Conservation (phyloP, 1,284 basidiomycete genomes). For the Porogramme epimiltina region DNA sequence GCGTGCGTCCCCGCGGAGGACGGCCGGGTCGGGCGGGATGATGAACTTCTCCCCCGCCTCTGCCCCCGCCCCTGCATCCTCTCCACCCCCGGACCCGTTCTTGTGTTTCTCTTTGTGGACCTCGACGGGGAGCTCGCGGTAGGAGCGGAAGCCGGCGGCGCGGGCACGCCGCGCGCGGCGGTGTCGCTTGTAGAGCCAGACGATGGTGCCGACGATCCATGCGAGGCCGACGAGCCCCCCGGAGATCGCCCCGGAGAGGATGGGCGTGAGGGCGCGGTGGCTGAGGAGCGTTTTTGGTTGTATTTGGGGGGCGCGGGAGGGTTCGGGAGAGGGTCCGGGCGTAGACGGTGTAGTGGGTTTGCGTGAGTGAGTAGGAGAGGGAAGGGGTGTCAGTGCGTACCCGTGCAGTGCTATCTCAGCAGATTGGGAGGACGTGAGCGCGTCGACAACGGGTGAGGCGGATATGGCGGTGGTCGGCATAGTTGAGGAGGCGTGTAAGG, state of each 20-base stretch:
- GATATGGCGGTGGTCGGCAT: slow-evolving; percentile 16
- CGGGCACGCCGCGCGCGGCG: slow-evolving; percentile 31
- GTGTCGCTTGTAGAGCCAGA: slow-evolving; percentile 38
- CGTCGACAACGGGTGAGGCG: slow-evolving; percentile 8
- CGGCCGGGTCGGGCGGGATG: slow-evolving; percentile 70
- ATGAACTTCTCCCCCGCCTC: too few species aligned
- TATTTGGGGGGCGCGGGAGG: neutral
- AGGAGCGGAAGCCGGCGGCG: slow-evolving; percentile 30
- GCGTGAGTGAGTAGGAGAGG: neutral
- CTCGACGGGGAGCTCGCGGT: too few species aligned
- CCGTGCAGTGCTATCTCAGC: slow-evolving; percentile 35
- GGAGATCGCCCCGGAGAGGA: slow-evolving; percentile 63
- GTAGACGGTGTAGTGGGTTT: neutral
- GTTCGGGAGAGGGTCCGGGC: neutral
- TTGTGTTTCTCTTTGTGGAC: too few species aligned
- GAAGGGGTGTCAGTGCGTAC: slow-evolving; percentile 37
- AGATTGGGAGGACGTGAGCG: slow-evolving; percentile 21
- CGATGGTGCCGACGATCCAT: slow-evolving; percentile 44
- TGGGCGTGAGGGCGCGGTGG: slow-evolving; percentile 59
- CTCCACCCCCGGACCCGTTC: too few species aligned
- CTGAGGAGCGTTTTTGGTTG: too few species aligned
- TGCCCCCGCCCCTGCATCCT: too few species aligned
- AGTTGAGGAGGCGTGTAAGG: neutral
- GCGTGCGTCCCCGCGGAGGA: slow-evolving; percentile 48
- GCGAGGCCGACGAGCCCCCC: slow-evolving; percentile 52